A percentile compares a stretch with the other conserved stretches of the same genome.
These are phyloP conservation scores for Rubia occidens DNA, from an alignment of 305 asterid genomes.

Conservation along the genomic window DNA sequence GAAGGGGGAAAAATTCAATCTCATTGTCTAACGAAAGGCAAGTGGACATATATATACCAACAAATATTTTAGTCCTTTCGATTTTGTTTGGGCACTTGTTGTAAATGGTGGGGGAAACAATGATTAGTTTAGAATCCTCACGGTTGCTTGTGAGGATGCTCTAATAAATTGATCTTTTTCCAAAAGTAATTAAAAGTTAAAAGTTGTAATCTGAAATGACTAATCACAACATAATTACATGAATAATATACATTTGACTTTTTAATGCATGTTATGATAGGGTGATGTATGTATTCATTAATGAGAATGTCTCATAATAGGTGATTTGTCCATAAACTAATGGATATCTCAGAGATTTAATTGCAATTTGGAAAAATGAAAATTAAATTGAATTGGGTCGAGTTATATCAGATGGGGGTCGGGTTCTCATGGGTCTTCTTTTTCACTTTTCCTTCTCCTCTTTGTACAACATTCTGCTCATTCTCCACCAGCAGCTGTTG, in stretches of 20 bases:
- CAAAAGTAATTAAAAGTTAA: constrained; percentile 10
- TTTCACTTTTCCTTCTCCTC: no score
- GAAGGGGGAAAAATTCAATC: no score
- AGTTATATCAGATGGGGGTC: no score
- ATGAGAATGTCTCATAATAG: no score
- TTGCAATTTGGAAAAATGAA: no score
- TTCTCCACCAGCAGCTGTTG: no score
- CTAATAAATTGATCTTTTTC: constrained; percentile 7
- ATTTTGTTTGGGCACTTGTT: background rate
- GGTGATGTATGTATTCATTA: background rate
- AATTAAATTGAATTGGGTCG: no score
- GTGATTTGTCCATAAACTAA: no score
- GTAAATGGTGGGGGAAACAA: background rate
- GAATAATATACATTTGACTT: constrained; percentile 22
- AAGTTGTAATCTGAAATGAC: background rate
- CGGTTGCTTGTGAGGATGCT: constrained; percentile 29
- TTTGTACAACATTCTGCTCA: no score
- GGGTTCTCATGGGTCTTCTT: no score
- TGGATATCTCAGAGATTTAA: no score
- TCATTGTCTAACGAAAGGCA: no score
- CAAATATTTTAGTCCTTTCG: constrained; percentile 7
- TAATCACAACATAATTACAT: constrained; percentile 18
- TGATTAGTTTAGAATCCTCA: constrained; percentile 22
- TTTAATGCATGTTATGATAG: background rate
- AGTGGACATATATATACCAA: background rate